Evolutionary conservation across 371 early-diverging fungal species (phyloP), one percentile per base, ranked within the genome.

Genomic region (Mortierella sp.): DNA sequence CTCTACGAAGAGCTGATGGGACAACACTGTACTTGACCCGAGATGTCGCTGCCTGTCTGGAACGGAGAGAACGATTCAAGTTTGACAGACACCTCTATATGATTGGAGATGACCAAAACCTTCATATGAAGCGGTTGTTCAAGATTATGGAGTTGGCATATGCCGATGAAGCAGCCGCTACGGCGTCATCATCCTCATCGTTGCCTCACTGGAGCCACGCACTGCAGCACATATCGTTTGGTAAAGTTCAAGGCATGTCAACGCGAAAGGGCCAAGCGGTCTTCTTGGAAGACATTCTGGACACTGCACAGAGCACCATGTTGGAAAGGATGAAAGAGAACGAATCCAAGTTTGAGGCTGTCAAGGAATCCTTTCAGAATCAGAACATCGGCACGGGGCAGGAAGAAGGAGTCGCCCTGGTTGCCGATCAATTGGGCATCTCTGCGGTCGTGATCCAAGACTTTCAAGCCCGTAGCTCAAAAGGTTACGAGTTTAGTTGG

Each of bases 401-500:
- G 22, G 22, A 44, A 54, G 24, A 24, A 28, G 22, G n/a, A 24
- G 89, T 87, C 22, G 88, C 89, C 25, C 19, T 57, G 5, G 90
- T 94, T 19, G 90, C 96, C 1, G 90, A 95, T 71, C 68, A 81
- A 28, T 60, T 93, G 21, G 92, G 90, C 12, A 82, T 86, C 40
- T 94, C 96, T 27, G 96, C 97, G 43, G 91, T 99, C 21, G 82
- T 95, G 61, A 86, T 98, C 39, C 97, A 98, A 78, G 99, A 99
- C 76, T 95, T 99, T 89, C 81, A 86, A 44, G 92, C 97, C 19
- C 91, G 92, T 64, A 87, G 99, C 40, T 83, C 85, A 55, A 97
- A 96, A 82, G 96, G 97, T 70, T 99, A 99, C 74, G 90, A 89
- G 24, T 98, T 99, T 82, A 88, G 93, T 64, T 96, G 96, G 94